Percentiles rank a stretch among this genome's conserved stretches.
Conservation (phyloP, 1,284 basidiomycete genomes). For the Heterobasidion annosum region DNA sequence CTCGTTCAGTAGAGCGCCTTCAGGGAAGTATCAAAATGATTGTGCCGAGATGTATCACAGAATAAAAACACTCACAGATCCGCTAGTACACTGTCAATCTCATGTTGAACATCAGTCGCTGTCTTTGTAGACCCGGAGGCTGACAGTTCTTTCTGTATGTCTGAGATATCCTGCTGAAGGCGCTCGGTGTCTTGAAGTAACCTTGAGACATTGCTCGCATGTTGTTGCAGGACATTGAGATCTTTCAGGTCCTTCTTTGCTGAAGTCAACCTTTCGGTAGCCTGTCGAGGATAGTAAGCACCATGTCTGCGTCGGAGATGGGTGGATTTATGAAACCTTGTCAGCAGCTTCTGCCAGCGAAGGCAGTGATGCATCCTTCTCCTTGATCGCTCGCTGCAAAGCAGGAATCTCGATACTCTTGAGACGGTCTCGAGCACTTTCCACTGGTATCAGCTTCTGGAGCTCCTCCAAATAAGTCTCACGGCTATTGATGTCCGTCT, state of each 20-base stretch:
- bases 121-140: slow-evolving; percentile 73
- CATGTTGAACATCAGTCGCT: slow-evolving; percentile 74
- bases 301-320: neutral
- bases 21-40: neutral
- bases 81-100: slow-evolving; percentile 53
- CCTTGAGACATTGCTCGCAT: slow-evolving; percentile 54
- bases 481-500: slow-evolving; percentile 54
- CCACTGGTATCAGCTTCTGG: slow-evolving; percentile 48
- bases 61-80: slow-evolving; percentile 50
- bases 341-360: slow-evolving; percentile 44
- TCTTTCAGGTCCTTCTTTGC: slow-evolving; percentile 54
- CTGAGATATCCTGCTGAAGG: slow-evolving; percentile 54
- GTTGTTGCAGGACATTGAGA: slow-evolving; percentile 54
- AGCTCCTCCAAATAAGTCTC: slow-evolving; percentile 47
- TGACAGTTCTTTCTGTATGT: slow-evolving; percentile 62
- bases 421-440: slow-evolving; percentile 44
- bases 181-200: slow-evolving; percentile 59
- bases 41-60: neutral
- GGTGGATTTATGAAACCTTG: slow-evolving; percentile 28
- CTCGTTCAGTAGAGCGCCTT: slow-evolving; percentile 66
- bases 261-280: slow-evolving; percentile 33
- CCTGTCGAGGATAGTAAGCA: slow-evolving; percentile 23
- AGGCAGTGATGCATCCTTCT: slow-evolving; percentile 45
- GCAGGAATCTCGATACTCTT: slow-evolving; percentile 54
- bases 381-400: slow-evolving; percentile 56